Base-by-base conservation (phyloP, 208 protist genomes). In the Acanthamoeba healyi region DNA sequence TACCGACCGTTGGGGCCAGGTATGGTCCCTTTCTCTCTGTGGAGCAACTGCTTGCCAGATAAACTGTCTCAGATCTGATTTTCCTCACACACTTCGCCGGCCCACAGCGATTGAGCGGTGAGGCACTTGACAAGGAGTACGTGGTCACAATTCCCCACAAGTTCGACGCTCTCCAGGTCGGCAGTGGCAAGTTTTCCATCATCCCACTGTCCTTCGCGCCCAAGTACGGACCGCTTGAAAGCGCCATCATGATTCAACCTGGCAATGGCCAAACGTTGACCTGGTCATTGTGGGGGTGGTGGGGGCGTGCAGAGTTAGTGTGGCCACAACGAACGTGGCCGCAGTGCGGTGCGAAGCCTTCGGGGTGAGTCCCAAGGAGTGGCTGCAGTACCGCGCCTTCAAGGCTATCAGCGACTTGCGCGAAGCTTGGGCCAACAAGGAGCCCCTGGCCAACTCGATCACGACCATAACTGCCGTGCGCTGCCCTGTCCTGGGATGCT, bases 161-260 rank as follows among this genome's bases (percentile, higher is more conserved):
- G 34, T 15, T 12, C 1, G 70, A 46, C 22, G 24, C 24, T 7
- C 29, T 81, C 10, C 19, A 44, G 34, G 70, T 81, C 38, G 32
- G 26, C 67, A 29, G 70, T 29, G 70, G 70, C 70, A 81, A 81
- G 70, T 81, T 81, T 22, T 19, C 40, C 38, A 81, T 81, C 70
- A 17, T 81, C 19, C 70, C 70, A 12, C 34, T 49, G n/a, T 81
- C 70, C 7, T 26, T 46, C 40, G 14, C 22, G 36, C 70, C 70
- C 36, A 81, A 40, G 70, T 81, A 81, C 70, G 70, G 15, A 54
- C 54, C n/a, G n/a, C 54, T 61, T 54, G 14, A 24, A 3, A 3
- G 54, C 24, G 22, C 54, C 15, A n/a, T 81, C 40, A 32, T n/a
- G n/a, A n/a, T n/a, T n/a, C n/a, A n/a, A n/a, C n/a, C n/a, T n/a